Evolutionary conservation across 2,329 filamentous ascomycete species (phyloP), one percentile per base, ranked within the genome.

Genomic region (Pseudopithomyces chartarum): DNA sequence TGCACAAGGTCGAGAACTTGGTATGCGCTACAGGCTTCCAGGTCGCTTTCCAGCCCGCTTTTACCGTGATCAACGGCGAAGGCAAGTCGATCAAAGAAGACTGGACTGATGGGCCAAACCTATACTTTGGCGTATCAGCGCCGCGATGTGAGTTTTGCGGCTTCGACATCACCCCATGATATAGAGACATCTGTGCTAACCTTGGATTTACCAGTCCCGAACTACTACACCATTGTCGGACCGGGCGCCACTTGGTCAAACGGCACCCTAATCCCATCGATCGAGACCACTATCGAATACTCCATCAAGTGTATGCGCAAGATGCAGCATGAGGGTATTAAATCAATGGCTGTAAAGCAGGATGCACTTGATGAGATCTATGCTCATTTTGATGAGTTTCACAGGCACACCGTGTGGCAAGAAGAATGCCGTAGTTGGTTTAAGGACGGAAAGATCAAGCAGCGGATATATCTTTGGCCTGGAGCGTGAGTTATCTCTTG

Each of bases 221-320:
- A 81, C 64, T 78, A 77, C 63, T 79, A 79, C 62, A 75, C 73
- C 36, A 77, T 78, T 54, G 76, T 76, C 49, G 78, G 78, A 1
- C 77, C 78, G 2, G 65, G 68, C 12, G 77, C 77, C 1, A 81
- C 79, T 4, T 81, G 78, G 71, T 76, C 70, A 20, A 79, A 77
- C 29, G 79, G 80, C 44, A 79, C 77, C 0, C 68, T 80, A 0
- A 61, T 80, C 6, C 78, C 77, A 4, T 77, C 75, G 17, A 79
- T 81, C 45, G 79, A 81, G 60, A 80, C 77, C 12, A 78, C 67
- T 0, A 64, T 74, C 44, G 68, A 73, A 54, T 74, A 73, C 52
- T 66, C 62, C 12, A 59, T 70, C 59, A 69, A 71, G 58, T 72
- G 66, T 57, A 69, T 71, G 64, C 67, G 67, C 57, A 72, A 70